Evolutionary conservation across 371 early-diverging fungal genomes (phyloP).

Genomic region (Syncephalastrum sp.): DNA sequence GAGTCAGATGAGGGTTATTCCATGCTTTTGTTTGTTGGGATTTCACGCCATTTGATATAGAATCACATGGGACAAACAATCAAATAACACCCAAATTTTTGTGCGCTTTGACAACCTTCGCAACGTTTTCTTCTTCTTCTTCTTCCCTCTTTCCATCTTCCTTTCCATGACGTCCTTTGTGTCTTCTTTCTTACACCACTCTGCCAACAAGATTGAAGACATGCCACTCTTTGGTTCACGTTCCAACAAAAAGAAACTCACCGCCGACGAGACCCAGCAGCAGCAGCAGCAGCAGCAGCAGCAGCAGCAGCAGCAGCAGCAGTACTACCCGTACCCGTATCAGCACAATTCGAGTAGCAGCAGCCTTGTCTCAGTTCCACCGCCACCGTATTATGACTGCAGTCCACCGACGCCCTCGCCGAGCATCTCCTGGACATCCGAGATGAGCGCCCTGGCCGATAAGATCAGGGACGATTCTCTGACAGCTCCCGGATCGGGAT

Average conservation of each 20-base stretch:
- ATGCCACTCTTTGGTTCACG: constrained; percentile 14
- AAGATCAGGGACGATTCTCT: constrained; percentile 28
- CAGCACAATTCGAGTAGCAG: too few relatives aligned
- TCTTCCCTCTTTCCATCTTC: constrained; percentile 11
- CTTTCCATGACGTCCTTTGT: constrained; percentile 30
- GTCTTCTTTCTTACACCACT: constrained; percentile 29
- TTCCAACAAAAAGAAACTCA: constrained; percentile 10
- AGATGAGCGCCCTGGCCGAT: constrained; percentile 38
- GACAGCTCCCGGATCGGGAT: constrained; percentile 14
- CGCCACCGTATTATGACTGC: constrained; percentile 7
- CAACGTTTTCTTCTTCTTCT: constrained; percentile 1
- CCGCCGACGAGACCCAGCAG: constrained; percentile 10
- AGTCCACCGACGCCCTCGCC: constrained; percentile 24
- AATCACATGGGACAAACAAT: too few relatives aligned
- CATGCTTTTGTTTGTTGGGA: too few relatives aligned
- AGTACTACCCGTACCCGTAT: not conserved
- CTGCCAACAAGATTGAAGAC: constrained; percentile 26
- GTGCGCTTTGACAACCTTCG: not conserved
- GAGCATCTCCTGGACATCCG: constrained; percentile 38
- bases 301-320: not conserved
- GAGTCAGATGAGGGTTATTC: too few relatives aligned
- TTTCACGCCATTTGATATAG: too few relatives aligned
- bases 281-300: not conserved
- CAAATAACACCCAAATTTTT: constrained; percentile 1
- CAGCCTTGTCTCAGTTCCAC: not conserved